These are phyloP conservation scores for Kwoniella shivajii DNA, from an alignment of 1,284 basidiomycete species.

Conservation along the genomic window DNA sequence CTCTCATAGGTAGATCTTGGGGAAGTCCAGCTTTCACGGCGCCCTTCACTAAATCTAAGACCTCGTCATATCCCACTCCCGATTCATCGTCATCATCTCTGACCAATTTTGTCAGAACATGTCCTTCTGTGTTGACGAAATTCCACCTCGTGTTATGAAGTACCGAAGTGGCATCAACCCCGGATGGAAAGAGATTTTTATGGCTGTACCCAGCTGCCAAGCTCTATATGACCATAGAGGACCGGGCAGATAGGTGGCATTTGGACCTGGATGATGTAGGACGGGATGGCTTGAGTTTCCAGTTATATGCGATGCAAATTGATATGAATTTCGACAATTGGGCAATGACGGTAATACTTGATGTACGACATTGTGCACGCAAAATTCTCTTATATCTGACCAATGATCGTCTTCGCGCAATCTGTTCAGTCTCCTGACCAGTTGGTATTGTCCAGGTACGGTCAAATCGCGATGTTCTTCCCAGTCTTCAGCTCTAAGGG, in stretches of 20 bases:
- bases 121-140: constrained; percentile 24
- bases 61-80: constrained; percentile 32
- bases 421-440: constrained; percentile 23
- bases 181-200: constrained; percentile 38
- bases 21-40: constrained; percentile 21
- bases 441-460: constrained; percentile 24
- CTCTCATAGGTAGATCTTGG: constrained; percentile 29
- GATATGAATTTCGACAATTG: constrained; percentile 30
- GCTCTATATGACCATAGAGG: constrained; percentile 38
- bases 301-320: constrained; percentile 44
- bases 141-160: constrained; percentile 19
- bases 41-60: constrained; percentile 17
- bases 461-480: constrained; percentile 31
- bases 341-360: constrained; percentile 35
- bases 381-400: constrained; percentile 10
- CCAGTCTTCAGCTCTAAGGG: constrained; percentile 28
- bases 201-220: constrained; percentile 36
- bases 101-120: constrained; percentile 26
- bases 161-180: constrained; percentile 10
- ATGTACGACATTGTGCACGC: constrained; percentile 34
- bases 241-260: constrained; percentile 28
- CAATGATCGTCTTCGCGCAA: constrained; percentile 9
- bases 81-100: constrained; percentile 31
- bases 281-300: constrained; percentile 51
- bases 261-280: constrained; percentile 14